Evolutionary conservation across 2,329 filamentous ascomycete genomes (phyloP), one percentile per base, ranked within the genome.

Genomic region (Diaporthe citrichinensis): DNA sequence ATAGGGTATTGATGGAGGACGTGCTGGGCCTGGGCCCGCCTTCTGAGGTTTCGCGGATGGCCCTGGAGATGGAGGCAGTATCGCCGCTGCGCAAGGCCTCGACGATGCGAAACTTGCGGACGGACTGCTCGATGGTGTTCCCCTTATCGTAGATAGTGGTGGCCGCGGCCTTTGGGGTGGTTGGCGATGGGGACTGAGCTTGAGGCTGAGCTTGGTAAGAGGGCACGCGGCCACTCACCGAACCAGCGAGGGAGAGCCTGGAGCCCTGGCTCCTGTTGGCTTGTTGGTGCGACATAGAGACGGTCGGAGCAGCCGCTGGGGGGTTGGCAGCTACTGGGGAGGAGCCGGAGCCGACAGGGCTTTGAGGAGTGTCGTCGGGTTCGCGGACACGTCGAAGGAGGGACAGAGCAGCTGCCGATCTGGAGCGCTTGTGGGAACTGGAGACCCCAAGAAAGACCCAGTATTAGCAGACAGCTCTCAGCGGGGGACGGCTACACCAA

Each of bases 91-190:
- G 92, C 78, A 99, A 87, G 57, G 96, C 94, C 86, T 98, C 97
- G 82, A 98, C 98, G 62, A 98, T 92, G 79, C 96, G 93, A 84
- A 99, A 99, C 79, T 98, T 96, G 82, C 94, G 92, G 72, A 99
- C 95, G 0, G 96, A 98, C 84, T 98, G 95, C 82, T 99, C 96
- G 75, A 99, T 94, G 34, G 91, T 92, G 49, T 82, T 84, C 36
- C 83, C 85, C 80, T 87, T 90, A 69, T 88, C 87, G 55, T 80
- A 77, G 72, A 69, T 41, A 34, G 65, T 41, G 25, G 65, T 55
- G 34, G 49, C n/a, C 2, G 65, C 34, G n/a, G 65, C 65, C 65
- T 41, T 69, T 14, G 65, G 79, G 81, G 58, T 78, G 79, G 76
- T 83, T 76, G 79, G 82, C 74, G 80, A 80, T 80, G 80, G 84